Percentiles rank a stretch among this genome's conserved stretches.
Conservation (phyloP, 768 basidiomycete species). For the Macrolepiota fuliginosa region DNA sequence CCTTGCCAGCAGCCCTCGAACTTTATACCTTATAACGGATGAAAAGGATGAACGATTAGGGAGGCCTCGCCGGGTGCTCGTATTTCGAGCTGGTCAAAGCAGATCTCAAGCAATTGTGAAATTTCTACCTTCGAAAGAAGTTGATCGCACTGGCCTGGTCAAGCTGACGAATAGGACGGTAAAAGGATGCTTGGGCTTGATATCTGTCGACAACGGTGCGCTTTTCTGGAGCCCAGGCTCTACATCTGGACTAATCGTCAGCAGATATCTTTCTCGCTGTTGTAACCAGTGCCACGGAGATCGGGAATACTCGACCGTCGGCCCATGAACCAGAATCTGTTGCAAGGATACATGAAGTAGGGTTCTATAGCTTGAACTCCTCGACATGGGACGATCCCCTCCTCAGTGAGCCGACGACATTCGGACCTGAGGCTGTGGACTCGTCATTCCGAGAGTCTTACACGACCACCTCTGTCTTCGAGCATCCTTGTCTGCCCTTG, state of each 20-base stretch:
- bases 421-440: conserved; percentile 59
- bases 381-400: conserved; percentile 79
- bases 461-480: conserved; percentile 54
- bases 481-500: conserved; percentile 89
- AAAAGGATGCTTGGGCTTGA: conserved; percentile 83
- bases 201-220: conserved; percentile 69
- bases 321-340: conserved; percentile 61
- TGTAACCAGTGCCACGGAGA: conserved; percentile 70
- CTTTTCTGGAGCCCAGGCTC: neutral
- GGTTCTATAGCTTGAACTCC: conserved; percentile 85
- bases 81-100: conserved; percentile 63
- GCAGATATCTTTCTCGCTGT: conserved; percentile 85
- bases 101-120: conserved; percentile 79
- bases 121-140: conserved; percentile 70
- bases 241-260: conserved; percentile 1
- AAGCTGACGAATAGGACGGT: conserved; percentile 69
- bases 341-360: conserved; percentile 83
- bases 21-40: conserved; percentile 71
- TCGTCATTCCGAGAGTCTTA: conserved; percentile 46
- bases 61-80: conserved; percentile 58
- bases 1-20: conserved; percentile 63
- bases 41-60: conserved; percentile 63
- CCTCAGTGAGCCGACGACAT: conserved; percentile 47
- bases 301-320: conserved; percentile 69
- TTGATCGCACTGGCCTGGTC: conserved; percentile 64